Evolutionary conservation across 2,329 filamentous ascomycete genomes (phyloP), one percentile per base, ranked within the genome.

Genomic region (Colletotrichum lupini): DNA sequence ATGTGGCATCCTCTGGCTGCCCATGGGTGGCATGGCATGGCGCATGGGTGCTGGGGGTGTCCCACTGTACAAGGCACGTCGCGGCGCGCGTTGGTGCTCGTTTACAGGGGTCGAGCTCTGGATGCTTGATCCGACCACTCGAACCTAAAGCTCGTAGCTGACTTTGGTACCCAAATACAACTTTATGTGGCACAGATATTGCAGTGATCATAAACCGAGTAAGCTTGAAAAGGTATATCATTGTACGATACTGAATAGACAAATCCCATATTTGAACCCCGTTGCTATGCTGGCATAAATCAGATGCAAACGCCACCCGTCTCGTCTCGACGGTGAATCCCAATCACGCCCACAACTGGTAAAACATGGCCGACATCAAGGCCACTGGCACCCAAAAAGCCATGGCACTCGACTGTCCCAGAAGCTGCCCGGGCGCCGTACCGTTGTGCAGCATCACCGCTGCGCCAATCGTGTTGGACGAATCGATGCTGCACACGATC

Each of bases 401-500:
- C 19, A 74, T 61, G 9, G 68, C n/a, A 32, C 60, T 37, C 22
- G 71, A 70, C 46, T 76, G 76, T 26, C 64, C 70, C 2, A 79
- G 61, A 59, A 78, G 76, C 30, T 75, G 71, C 22, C 77, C 75
- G n/a, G 71, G 67, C 55, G 71, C 61, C 2, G 64, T 75, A 5
- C 73, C 66, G 35, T 74, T 75, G 57, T 74, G 72, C 75, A 84
- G 56, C 73, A 84, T 76, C 2, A 86, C 84, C 7, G 83, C 79
- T 70, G 80, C 81, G n/a, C 85, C 85, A 28, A 79, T 73, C 58
- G 79, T 78, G 19, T 77, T 67, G 12, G 81, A 81, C 37, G 82
- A 78, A 75, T 83, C 82, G 72, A 82, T 80, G 59, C 79, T 86
- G 73, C 79, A 82, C 28, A 80, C 79, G 55, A 75, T 76, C 24